These are phyloP conservation scores for Naganishia sp. DNA, from an alignment of 1,284 basidiomycete species.

Conservation along the genomic window DNA sequence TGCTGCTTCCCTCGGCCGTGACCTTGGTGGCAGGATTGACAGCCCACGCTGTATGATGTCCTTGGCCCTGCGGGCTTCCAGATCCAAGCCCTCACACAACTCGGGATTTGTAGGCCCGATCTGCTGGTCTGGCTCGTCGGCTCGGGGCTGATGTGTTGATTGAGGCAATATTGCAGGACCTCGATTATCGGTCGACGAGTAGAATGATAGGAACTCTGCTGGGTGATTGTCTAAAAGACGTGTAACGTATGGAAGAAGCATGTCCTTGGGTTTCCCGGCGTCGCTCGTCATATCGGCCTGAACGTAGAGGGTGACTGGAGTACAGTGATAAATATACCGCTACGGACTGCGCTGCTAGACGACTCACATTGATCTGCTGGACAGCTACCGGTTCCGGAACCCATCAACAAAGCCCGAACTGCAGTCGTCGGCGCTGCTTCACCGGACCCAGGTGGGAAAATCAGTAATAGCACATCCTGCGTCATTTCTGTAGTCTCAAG, in stretches of 20 bases:
- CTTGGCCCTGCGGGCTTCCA: constrained; percentile 54
- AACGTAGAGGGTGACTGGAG: constrained; percentile 54
- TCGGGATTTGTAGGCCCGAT: constrained; percentile 6
- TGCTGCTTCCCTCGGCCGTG: not conserved
- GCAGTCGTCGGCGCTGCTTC: constrained; percentile 58
- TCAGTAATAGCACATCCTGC: constrained; percentile 70
- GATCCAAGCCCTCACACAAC: constrained; percentile 61
- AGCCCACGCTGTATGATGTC: constrained; percentile 4
- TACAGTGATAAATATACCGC: not conserved
- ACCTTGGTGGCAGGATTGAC: not conserved
- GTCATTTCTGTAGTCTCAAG: constrained; percentile 40
- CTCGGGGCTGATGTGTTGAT: not conserved
- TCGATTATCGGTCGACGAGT: constrained; percentile 5
- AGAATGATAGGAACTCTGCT: constrained; percentile 13
- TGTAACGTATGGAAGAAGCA: constrained; percentile 8
- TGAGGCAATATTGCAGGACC: constrained; percentile 20
- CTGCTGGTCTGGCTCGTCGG: not conserved
- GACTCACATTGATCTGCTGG: constrained; percentile 77
- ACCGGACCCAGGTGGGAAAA: constrained; percentile 75
- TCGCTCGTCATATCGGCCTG: constrained; percentile 35
- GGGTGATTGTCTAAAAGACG: constrained; percentile 6
- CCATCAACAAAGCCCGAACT: constrained; percentile 73
- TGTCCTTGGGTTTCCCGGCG: not conserved
- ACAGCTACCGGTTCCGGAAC: constrained; percentile 79
- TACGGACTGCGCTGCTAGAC: not conserved